Evolutionary conservation across 208 protist genomes (phyloP).

Genomic region (Crithidia brevicula): DNA sequence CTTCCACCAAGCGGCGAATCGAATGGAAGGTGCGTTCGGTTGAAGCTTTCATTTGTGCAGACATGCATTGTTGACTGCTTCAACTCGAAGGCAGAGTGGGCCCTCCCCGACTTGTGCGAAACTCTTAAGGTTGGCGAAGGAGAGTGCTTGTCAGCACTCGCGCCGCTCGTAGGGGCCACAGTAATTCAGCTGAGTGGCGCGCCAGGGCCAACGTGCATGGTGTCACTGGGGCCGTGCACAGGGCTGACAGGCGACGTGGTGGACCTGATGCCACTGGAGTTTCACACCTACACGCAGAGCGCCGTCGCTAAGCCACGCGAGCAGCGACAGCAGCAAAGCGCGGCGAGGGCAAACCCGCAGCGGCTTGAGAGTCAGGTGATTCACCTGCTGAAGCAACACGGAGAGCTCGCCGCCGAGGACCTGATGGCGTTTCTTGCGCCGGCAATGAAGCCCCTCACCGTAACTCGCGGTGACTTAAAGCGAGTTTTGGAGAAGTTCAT

Average conservation of each 20-base stretch:
- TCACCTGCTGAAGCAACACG: slow-evolving; percentile 42
- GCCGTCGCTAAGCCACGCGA: slow-evolving; percentile 9
- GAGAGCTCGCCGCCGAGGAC: slow-evolving; percentile 22
- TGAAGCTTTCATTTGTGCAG: slow-evolving; percentile 48
- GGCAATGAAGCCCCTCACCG: slow-evolving; percentile 10
- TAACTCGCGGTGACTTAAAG: slow-evolving; percentile 53
- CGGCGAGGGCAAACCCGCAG: slow-evolving; percentile 21
- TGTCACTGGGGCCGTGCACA: slow-evolving; percentile 18
- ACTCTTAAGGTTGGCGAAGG: slow-evolving; percentile 19
- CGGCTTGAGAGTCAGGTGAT: slow-evolving; percentile 28
- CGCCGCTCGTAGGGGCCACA: slow-evolving; percentile 26
- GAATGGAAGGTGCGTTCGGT: slow-evolving; percentile 4
- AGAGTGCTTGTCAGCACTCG: slow-evolving; percentile 30
- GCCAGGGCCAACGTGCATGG: not conserved
- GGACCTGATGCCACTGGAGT: slow-evolving; percentile 32
- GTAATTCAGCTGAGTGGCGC: slow-evolving; percentile 15
- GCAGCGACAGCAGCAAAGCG: slow-evolving; percentile 17
- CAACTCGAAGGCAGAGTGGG: slow-evolving; percentile 43
- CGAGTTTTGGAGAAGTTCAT: slow-evolving; percentile 63
- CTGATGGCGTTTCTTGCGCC: slow-evolving; percentile 23
- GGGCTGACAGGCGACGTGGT: slow-evolving; percentile 13
- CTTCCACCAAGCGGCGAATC: not conserved
- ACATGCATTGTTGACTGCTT: slow-evolving; percentile 50
- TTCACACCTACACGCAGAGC: slow-evolving; percentile 16
- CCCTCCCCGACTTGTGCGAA: slow-evolving; percentile 36